Evolutionary conservation across 1,284 basidiomycete species (phyloP), one percentile per base, ranked within the genome.

Genomic region (Cystobasidium pallidum): DNA sequence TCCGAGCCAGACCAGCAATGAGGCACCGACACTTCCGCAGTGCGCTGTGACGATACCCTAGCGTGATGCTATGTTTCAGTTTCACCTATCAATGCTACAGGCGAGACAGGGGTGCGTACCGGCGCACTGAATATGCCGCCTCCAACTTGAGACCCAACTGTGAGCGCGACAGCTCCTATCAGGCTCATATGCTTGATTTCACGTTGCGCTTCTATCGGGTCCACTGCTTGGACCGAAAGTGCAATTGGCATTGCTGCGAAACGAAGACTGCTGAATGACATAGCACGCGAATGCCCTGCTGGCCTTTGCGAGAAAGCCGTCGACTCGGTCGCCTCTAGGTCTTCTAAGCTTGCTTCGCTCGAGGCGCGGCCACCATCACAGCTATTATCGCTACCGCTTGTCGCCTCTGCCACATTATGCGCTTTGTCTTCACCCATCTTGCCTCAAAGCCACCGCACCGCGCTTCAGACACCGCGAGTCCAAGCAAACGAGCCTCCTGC

Each of bases 121-220:
- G 93, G 93, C 0, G 91, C 92, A 0, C 91, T 92, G 82, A 96
- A 96, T 75, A 96, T 95, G 24, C 93, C 93, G 15, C 90, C 92
- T 34, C 92, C 92, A 80, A 94, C 91, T 86, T 94, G 91, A 74
- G 88, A 82, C 4, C 92, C 91, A 24, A 91, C 87, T 72, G 92
- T 86, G 55, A 94, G 83, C 32, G 90, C 91, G 77, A 94, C 86
- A n/a, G 89, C 92, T 91, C 77, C 62, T 28, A 73, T 52, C 34
- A 77, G 64, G 49, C 59, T 65, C 34, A 52, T 52, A 30, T 64
- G 51, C 32, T 70, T 59, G 55, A 70, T 58, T 28, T 70, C 67
- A 24, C 41, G 39, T 21, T 52, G 45, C 7, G 43, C 55, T 43
- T 70, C 67, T 1, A 45, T 34, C 1, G 57, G 55, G 24, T 66